Percentiles rank a stretch among this genome's conserved stretches.
These are phyloP conservation scores for Hirsutella thompsonii DNA, from an alignment of 2,329 filamentous ascomycete genomes.

Conservation along the genomic window DNA sequence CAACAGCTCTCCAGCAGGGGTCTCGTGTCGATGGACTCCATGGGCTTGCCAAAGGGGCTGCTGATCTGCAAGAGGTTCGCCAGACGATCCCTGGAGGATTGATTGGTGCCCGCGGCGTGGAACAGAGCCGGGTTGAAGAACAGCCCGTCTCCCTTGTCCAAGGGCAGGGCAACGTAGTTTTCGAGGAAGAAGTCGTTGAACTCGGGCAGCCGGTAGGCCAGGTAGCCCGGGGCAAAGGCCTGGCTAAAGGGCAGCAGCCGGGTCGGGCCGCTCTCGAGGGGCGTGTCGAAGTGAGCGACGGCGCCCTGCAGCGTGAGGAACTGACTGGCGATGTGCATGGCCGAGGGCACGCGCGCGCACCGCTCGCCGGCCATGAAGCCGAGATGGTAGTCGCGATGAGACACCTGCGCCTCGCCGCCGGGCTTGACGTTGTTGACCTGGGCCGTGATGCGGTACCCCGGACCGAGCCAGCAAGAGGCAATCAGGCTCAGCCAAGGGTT, in stretches of 20 bases:
- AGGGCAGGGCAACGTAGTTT: slow-evolving; percentile 36
- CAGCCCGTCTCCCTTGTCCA: slow-evolving; percentile 43
- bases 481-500: slow-evolving; percentile 44
- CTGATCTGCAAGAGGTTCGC: slow-evolving; percentile 52
- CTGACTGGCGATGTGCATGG: slow-evolving; percentile 39
- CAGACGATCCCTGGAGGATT: slow-evolving; percentile 32
- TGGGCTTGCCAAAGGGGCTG: slow-evolving; percentile 48
- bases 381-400: slow-evolving; percentile 51
- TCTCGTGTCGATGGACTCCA: slow-evolving; percentile 45
- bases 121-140: slow-evolving; percentile 54
- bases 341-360: slow-evolving; percentile 33
- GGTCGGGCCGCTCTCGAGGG: slow-evolving; percentile 43
- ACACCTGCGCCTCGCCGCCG: slow-evolving; percentile 41
- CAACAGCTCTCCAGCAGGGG: slow-evolving; percentile 33
- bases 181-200: slow-evolving; percentile 41
- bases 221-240: slow-evolving; percentile 40
- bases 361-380: slow-evolving; percentile 42
- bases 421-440: slow-evolving; percentile 52
- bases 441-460: slow-evolving; percentile 44
- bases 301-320: slow-evolving; percentile 50
- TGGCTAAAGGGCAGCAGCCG: slow-evolving; percentile 49
- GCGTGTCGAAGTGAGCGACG: slow-evolving; percentile 49
- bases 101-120: slow-evolving; percentile 49
- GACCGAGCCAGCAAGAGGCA: slow-evolving; percentile 44
- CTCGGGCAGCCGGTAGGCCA: slow-evolving; percentile 39